Base-by-base conservation (phyloP, 768 basidiomycete genomes). In the Naganishia onofrii region DNA sequence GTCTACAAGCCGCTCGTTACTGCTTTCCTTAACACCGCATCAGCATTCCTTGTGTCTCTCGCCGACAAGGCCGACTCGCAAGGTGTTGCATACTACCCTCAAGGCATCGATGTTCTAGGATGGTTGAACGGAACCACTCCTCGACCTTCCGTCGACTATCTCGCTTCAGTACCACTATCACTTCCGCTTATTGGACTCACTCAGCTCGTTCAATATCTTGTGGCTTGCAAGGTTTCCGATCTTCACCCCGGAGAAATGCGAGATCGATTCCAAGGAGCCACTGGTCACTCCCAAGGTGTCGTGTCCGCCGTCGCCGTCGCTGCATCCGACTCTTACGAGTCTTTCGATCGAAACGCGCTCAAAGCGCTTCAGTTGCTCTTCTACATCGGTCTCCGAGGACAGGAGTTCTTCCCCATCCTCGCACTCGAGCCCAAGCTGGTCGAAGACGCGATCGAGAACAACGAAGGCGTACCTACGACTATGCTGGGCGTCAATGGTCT, bases 241-340 rank as follows among this genome's bases (percentile, higher is more conserved):
- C 82, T 92, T 52, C 87, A 87, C 9, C 93, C 93, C 0, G 91
- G 88, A 10, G 87, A 94, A 76, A 85, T 96, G 79, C 87, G 90
- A 46, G 82, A 84, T 55, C 86, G 86, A 55, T 85, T 98, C 67
- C 84, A 87, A 12, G 95, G 95, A 38, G 87, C 93, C 2, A 98
- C 96, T 19, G 96, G 96, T 36, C 96, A 99, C 82, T 97, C 94
- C 1, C 95, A 98, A 81, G 96, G 96, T 74, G 88, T 99, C 75
- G 88, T 96, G 57, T 92, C 94, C 15, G 96, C 96, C n/a, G 86
- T 94, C 65, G 88, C 87, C 46, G 87, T 97, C 76, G 86, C 94
- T 8, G 87, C 91, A 5, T 92, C 93, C 5, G 84, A 84, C 21
- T 87, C 88, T 29, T 87, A 88, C 71, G 88, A 89, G 56, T 88